Base-by-base conservation (phyloP, 768 basidiomycete genomes). In the Suillus hirtellus region DNA sequence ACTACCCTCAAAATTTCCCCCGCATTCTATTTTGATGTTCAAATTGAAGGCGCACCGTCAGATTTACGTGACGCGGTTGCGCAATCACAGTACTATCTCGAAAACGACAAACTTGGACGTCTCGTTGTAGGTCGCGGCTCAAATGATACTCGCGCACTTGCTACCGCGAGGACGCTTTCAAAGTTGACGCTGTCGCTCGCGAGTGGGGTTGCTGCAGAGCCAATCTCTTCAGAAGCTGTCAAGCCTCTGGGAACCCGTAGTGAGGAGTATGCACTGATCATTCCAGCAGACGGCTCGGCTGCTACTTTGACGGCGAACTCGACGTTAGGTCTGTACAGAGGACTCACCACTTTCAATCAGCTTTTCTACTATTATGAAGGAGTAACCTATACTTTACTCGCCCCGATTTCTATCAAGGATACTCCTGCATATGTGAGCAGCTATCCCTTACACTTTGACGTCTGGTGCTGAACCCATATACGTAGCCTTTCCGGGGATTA, bases 291-390 rank as follows among this genome's bases (percentile, higher is more conserved):
- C 31, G 81, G 78, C 4, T 59, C 68, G 0, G 43, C 60, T 0
- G 84, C 80, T 2, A 73, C 65, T 0, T 66, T 88, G 15, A 68
- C 62, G 0, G 83, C 86, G 10, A 79, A 78, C 58, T 79, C 80
- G 31, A 78, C 82, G 0, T 67, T 87, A 15, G 86, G 87, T 0
- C 69, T 86, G 8, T 76, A 80, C 11, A 74, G 86, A 27, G 87
- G 86, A 0, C 65, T 88, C 58, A 80, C 83, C 4, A 86, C 85
- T 1, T 87, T 88, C 68, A 71, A 75, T n/a, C 84, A 85, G 69
- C 66, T 88, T 24, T 85, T 83, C 77, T 87, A 83, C 64, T 71
- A 76, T 21, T 65, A 73, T 53, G 47, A 55, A 2, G 74, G 65
- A 1, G 60, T 62, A 59, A 76, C 69, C 24, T 85, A 85, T 21